Percentiles rank a stretch among this genome's conserved stretches.
phyloP scores from a whole-genome alignment of 768 basidiomycete genomes.

The Boletus bicolor region DNA sequence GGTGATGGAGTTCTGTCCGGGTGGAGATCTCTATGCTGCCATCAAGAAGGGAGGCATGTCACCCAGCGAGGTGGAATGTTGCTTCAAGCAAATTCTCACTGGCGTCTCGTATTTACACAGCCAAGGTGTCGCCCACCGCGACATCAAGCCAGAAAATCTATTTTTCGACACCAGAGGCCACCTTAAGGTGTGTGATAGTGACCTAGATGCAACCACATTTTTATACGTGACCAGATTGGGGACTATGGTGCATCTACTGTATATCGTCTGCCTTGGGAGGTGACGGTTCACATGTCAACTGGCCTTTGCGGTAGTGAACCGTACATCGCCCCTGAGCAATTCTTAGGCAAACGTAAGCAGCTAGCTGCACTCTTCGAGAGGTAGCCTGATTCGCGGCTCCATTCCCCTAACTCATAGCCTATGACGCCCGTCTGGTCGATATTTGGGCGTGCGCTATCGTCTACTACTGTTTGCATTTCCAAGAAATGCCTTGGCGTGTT shows the following conservation, averaged over 20 bases:
- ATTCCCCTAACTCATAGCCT: constrained; percentile 53
- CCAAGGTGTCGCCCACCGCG: constrained; percentile 96
- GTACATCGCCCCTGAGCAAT: constrained; percentile 98
- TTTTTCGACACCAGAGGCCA: constrained; percentile 92
- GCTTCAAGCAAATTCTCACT: constrained; percentile 92
- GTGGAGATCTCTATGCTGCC: constrained; percentile 96
- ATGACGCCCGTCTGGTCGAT: constrained; percentile 95
- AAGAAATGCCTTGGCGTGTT: constrained; percentile 96
- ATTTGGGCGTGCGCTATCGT: constrained; percentile 98
- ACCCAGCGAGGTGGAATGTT: constrained; percentile 91
- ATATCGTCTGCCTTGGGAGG: constrained; percentile 97
- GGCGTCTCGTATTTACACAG: constrained; percentile 91
- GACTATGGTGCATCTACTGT: constrained; percentile 99
- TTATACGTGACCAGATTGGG: constrained; percentile 64
- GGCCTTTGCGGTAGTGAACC: constrained; percentile 97
- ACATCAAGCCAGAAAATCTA: constrained; percentile 97
- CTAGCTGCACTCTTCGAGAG: constrained; percentile 30
- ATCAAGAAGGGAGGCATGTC: constrained; percentile 97
- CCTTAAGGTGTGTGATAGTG: constrained; percentile 68
- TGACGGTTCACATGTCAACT: constrained; percentile 94
- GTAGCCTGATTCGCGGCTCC: constrained; percentile 36
- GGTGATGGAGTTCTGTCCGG: constrained; percentile 99
- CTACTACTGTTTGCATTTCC: constrained; percentile 98
- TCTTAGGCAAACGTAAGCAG: constrained; percentile 89
- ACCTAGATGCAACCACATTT: neutral